Conservation (phyloP, 805 yeast genomes). For the Starmerella cellae region DNA sequence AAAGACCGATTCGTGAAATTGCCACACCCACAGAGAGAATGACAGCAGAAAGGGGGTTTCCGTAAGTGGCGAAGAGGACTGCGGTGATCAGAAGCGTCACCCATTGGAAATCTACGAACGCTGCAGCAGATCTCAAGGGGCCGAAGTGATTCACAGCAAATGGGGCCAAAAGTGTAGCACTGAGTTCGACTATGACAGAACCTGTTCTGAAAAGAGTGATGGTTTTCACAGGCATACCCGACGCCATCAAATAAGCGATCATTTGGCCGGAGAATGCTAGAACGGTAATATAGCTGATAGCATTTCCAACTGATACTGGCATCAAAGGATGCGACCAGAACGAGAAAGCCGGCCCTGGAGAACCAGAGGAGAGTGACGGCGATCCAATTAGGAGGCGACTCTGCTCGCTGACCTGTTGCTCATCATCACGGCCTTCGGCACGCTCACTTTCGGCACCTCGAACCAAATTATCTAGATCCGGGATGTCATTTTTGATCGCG, state of each 20-base stretch:
- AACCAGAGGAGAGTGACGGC: neutral
- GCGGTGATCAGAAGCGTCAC: slow-evolving; percentile 23
- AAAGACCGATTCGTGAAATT: slow-evolving; percentile 30
- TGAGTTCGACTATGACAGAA: slow-evolving; percentile 28
- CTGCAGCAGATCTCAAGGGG: slow-evolving; percentile 26
- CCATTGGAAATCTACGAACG: slow-evolving; percentile 26
- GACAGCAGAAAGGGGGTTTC: slow-evolving; percentile 7
- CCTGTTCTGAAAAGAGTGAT: slow-evolving; percentile 28
- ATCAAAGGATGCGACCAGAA: slow-evolving; percentile 25
- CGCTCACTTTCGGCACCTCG: neutral
- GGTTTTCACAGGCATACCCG: slow-evolving; percentile 24
- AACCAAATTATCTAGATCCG: neutral
- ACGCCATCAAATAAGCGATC: slow-evolving; percentile 28
- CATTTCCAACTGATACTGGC: slow-evolving; percentile 26
- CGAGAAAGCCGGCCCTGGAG: slow-evolving; percentile 4
- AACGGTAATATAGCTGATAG: slow-evolving; percentile 30
- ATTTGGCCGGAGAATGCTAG: slow-evolving; percentile 31
- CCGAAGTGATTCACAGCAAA: slow-evolving; percentile 19
- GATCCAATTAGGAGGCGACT: neutral
- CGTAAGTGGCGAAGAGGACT: slow-evolving; percentile 3
- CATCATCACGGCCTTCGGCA: neutral
- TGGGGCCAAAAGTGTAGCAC: slow-evolving; percentile 28
- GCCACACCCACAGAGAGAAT: slow-evolving; percentile 22
- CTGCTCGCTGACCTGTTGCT: neutral
- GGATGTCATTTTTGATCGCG: slow-evolving; percentile 1